Base-by-base conservation (phyloP, 2,329 filamentous ascomycete species). In the Colletotrichum limetticola region DNA sequence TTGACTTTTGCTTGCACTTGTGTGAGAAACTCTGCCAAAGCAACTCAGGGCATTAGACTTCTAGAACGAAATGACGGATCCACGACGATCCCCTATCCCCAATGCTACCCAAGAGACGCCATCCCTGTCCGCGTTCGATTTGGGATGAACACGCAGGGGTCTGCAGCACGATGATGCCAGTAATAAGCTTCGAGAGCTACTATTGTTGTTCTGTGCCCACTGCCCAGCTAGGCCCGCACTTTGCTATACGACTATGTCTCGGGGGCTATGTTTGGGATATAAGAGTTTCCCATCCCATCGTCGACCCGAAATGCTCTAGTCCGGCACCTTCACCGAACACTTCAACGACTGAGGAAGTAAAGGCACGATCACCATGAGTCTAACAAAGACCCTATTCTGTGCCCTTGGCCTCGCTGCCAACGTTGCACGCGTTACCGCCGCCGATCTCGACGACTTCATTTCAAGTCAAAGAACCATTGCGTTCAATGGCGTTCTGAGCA, bases 401-500 rank as follows among this genome's bases (percentile, higher is more conserved):
- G 11, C 72, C 9, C 37, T 49, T 6, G 57, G 68, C n/a, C 22
- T 74, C 58, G 24, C 61, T 49, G 57, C 68, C 32, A 58, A 52
- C 24, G 37, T 66, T 37, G 57, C 71, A 28, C 53, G 30, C n/a
- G 37, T 67, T 28, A 30, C 65, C 26, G 68, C 65, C 24, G 55
- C 61, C 46, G 56, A 73, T n/a, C 55, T 75, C 16, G 63, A 74
- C 22, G 63, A 70, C 28, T 87, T 83, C 75, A 80, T 90, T 64
- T 76, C 82, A 8, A 78, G 79, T 1, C 85, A 91, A 76, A 84
- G 82, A 24, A 76, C 80, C 0, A 80, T 88, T 71, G 85, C 89
- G 8, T 81, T 89, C 28, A 82, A 88, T 75, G 86, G 87, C 30
- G 82, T 87, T 16, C 78, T 91, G 55, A 84, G 86, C 77, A 91